Percentiles rank a stretch among this genome's conserved stretches.
phyloP scores from a whole-genome alignment of 1,284 basidiomycete species.

The Tylopilus sp. region DNA sequence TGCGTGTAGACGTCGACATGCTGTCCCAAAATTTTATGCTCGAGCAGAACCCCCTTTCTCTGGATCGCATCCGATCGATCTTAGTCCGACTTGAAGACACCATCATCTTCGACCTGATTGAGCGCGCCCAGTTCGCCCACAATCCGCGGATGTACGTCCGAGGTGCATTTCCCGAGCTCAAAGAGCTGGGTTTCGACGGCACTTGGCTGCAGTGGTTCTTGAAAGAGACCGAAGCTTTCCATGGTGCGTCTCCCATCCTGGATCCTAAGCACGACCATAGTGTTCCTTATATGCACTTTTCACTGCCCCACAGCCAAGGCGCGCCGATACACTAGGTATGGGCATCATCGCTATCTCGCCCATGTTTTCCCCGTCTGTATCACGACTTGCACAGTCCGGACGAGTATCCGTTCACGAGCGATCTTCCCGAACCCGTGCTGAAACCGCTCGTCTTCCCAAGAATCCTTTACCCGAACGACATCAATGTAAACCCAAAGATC shows the following conservation, averaged over 20 bases:
- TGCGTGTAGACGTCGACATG: slow-evolving; percentile 36
- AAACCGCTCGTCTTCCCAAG: slow-evolving; percentile 72
- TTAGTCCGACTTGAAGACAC: slow-evolving; percentile 94
- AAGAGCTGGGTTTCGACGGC: slow-evolving; percentile 69
- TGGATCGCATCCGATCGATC: slow-evolving; percentile 84
- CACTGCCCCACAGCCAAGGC: slow-evolving; percentile 70
- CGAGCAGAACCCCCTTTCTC: slow-evolving; percentile 72
- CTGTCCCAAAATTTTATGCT: slow-evolving; percentile 69
- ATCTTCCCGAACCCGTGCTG: slow-evolving; percentile 83
- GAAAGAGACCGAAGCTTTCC: slow-evolving; percentile 90
- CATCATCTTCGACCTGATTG: slow-evolving; percentile 96
- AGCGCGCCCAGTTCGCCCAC: slow-evolving; percentile 94
- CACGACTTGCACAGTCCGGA: slow-evolving; percentile 66
- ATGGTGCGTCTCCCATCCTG: slow-evolving; percentile 58
- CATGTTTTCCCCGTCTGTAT: slow-evolving; percentile 4
- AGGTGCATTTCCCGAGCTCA: slow-evolving; percentile 76
- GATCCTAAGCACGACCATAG: not conserved
- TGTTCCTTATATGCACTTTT: not conserved
- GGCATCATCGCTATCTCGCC: slow-evolving; percentile 5
- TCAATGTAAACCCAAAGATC: slow-evolving; percentile 89
- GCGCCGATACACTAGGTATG: slow-evolving; percentile 83
- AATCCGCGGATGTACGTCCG: slow-evolving; percentile 88
- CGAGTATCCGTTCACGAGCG: slow-evolving; percentile 92
- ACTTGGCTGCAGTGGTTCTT: slow-evolving; percentile 98
- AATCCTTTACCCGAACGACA: slow-evolving; percentile 76